phyloP scores from a whole-genome alignment of 495 filamentous ascomycete genomes.

The Staphylotrichum tortipilum region DNA sequence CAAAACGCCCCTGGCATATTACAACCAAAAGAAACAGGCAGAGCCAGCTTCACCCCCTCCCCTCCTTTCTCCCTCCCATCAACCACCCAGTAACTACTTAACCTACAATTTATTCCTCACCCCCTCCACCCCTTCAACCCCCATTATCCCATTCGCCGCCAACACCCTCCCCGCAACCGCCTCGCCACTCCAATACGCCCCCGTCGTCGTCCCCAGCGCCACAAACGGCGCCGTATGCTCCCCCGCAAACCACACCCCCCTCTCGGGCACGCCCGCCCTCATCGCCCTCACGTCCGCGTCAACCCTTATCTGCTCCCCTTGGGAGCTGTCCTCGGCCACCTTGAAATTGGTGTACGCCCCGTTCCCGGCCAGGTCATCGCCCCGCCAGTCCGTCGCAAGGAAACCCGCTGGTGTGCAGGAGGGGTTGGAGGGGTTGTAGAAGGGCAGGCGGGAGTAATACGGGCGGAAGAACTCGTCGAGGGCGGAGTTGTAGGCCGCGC shows the following conservation, averaged over 20 bases:
- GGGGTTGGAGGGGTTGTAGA: conserved; percentile 37
- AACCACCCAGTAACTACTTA: too few relatives aligned
- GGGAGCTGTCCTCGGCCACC: conserved; percentile 39
- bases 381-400: conserved; percentile 58
- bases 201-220: conserved; percentile 61
- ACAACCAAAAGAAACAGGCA: too few relatives aligned
- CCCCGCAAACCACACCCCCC: conserved; percentile 68
- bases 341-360: conserved; percentile 70
- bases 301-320: neutral
- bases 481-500: conserved; percentile 14
- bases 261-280: conserved; percentile 72
- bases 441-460: conserved; percentile 54
- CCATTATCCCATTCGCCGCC: neutral
- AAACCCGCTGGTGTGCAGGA: conserved; percentile 47
- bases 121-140: too few relatives aligned
- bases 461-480: conserved; percentile 42
- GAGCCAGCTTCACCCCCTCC: too few relatives aligned
- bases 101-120: too few relatives aligned
- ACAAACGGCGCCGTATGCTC: conserved; percentile 72
- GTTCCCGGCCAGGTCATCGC: conserved; percentile 57
- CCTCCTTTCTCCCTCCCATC: too few relatives aligned
- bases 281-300: conserved; percentile 64
- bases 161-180: neutral
- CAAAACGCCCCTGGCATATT: too few relatives aligned
- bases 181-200: conserved; percentile 68